A percentile compares a stretch with the other conserved stretches of the same genome.
These are phyloP conservation scores for Quercus parvula DNA, from an alignment of 306 rosid species.

Conservation along the genomic window DNA sequence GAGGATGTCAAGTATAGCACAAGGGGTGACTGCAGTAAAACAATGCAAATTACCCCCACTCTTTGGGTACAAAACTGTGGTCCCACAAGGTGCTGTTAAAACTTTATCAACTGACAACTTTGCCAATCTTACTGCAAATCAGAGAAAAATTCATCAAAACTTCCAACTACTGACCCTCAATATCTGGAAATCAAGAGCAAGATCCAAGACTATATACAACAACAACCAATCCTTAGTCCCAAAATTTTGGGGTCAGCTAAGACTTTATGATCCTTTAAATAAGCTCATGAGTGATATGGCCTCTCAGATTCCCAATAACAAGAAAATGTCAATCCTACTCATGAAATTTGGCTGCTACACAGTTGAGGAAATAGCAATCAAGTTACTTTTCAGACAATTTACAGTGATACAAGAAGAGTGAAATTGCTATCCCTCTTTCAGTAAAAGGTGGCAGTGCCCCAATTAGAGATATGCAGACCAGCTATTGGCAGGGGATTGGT, in stretches of 20 bases:
- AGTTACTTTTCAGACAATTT: not conserved
- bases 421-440: not conserved
- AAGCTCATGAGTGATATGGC: not conserved
- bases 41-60: constrained; percentile 86
- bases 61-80: constrained; percentile 76
- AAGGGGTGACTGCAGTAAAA: constrained; percentile 82
- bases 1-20: constrained; percentile 87
- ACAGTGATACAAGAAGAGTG: not conserved
- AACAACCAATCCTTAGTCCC: no score
- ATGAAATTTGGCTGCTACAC: not conserved
- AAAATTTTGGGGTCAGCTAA: no score
- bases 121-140: constrained; percentile 66
- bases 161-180: not conserved
- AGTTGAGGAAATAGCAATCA: not conserved
- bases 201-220: not conserved
- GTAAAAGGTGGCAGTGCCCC: not conserved
- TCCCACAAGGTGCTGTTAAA: constrained; percentile 62
- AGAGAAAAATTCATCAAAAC: not conserved
- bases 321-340: not conserved
- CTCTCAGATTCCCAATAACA: not conserved
- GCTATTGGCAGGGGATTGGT: not conserved
- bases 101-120: constrained; percentile 76
- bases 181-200: constrained; percentile 16
- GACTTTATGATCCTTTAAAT: not conserved
- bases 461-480: not conserved